Percentiles rank a stretch among this genome's conserved stretches.
Evolutionary conservation across 1,284 basidiomycete genomes (phyloP).

Genomic region (Trichosporon sp.): DNA sequence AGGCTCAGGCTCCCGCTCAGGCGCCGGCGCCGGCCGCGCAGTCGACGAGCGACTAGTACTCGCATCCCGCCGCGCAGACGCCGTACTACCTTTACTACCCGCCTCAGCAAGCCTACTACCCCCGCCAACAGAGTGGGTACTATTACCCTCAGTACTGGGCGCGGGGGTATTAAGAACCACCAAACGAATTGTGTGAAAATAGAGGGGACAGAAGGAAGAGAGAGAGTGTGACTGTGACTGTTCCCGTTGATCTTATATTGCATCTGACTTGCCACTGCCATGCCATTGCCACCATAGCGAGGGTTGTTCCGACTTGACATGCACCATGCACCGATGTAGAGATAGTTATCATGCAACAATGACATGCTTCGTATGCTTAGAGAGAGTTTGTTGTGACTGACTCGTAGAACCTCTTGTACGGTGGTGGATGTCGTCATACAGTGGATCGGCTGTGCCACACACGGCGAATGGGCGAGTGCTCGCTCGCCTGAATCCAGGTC

Average conservation of each 20-base stretch:
- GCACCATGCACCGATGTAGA: conserved; percentile 12
- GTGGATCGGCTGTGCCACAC: neutral
- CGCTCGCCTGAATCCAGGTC: neutral
- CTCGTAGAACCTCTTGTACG: no score
- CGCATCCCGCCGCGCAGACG: neutral
- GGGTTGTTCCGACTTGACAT: neutral
- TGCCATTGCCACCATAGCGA: neutral
- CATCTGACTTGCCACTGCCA: conserved; percentile 4
- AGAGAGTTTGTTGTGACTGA: no score
- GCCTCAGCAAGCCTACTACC: neutral
- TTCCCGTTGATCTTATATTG: neutral
- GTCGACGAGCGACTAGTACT: conserved; percentile 13
- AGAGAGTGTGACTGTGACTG: neutral
- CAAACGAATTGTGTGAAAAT: neutral
- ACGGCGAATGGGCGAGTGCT: neutral
- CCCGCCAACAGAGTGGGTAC: neutral
- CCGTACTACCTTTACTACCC: neutral
- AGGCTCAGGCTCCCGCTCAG: neutral
- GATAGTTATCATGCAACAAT: conserved; percentile 1
- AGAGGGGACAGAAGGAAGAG: neutral
- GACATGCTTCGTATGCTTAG: neutral
- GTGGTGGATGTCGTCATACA: conserved; percentile 1
- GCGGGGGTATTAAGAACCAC: neutral
- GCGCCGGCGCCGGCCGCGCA: neutral
- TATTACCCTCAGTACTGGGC: conserved; percentile 4